Evolutionary conservation across 495 filamentous ascomycete genomes (phyloP), one percentile per base, ranked within the genome.

Genomic region (Lophiotrema nucula): DNA sequence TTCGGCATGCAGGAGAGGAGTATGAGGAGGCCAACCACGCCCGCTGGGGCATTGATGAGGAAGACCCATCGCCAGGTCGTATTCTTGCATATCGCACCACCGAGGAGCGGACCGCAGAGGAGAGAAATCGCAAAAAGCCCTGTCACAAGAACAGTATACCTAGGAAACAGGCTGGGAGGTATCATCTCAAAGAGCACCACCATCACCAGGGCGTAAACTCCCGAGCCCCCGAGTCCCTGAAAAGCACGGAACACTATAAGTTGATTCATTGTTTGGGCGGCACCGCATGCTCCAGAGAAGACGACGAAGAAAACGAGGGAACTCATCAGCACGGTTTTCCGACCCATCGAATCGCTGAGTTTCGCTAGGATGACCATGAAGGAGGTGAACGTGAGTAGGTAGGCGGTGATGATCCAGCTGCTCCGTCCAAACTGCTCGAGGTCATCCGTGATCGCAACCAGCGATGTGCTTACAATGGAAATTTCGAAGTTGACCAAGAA

Each of bases 401-500:
- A 86, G 15, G 74, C 71, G 15, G 80, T 81, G 26, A 83, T 72
- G 10, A 86, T 70, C 83, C 81, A 85, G 15, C 77, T 76, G 4
- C 72, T 73, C 48, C 81, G 73, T 15, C 77, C 68, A 49, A 81
- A 81, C 25, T 79, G 73, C 4, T 77, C 57, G 16, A 86, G 66
- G 19, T 77, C 77, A 42, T 77, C 70, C 2, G 79, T 81, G 48
- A 86, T 84, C 10, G 76, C 76, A 15, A 84, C 76, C 4, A 87
- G 73, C 3, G 84, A 77, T 0, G 84, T 86, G 41, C 81, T 81
- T 13, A 86, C 79, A 44, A 86, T 83, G 0, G 83, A 82, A 15
- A 78, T 77, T 52, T 86, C 83, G 15, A 86, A 64, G 46, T 77
- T 81, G n/a, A 80, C 81, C 23, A 86, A 78, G 35, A 85, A 79